phyloP scores from a whole-genome alignment of 2,329 filamentous ascomycete species.

The Celoporthe dispersa region DNA sequence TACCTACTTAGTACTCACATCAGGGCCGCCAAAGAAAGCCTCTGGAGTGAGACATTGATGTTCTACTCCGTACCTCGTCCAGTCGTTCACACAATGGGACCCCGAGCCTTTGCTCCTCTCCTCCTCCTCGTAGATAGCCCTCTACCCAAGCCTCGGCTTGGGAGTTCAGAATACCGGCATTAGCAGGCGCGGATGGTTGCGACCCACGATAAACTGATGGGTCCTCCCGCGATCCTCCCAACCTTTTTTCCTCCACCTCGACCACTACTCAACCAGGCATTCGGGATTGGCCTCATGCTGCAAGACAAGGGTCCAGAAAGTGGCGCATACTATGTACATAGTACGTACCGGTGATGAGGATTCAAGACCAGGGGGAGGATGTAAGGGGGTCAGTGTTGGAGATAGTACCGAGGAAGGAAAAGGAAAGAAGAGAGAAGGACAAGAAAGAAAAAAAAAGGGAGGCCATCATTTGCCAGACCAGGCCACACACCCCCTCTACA shows the following conservation, averaged over 20 bases:
- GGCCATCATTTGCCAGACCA: conserved; percentile 2
- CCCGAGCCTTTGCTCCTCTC: neutral
- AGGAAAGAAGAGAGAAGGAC: neutral
- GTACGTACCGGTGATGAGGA: neutral
- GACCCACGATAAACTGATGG: neutral
- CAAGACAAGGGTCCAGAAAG: neutral
- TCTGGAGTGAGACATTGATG: neutral
- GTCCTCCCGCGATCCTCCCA: conserved; percentile 10
- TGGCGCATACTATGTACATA: neutral
- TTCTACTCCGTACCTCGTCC: neutral
- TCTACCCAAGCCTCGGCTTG: neutral
- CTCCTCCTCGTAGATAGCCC: neutral
- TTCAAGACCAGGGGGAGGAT: neutral
- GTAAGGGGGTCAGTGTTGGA: neutral
- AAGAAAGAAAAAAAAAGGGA: neutral
- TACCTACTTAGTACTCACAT: neutral
- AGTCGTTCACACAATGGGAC: neutral
- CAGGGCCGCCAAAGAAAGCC: neutral
- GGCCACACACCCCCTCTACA: neutral
- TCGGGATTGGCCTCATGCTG: neutral
- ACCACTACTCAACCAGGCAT: conserved; percentile 1
- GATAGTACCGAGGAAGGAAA: neutral
- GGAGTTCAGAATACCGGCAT: neutral
- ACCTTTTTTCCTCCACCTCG: conserved; percentile 1
- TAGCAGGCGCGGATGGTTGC: neutral